Conservation (phyloP, 495 filamentous ascomycete genomes). For the Penicillium odoratum region DNA sequence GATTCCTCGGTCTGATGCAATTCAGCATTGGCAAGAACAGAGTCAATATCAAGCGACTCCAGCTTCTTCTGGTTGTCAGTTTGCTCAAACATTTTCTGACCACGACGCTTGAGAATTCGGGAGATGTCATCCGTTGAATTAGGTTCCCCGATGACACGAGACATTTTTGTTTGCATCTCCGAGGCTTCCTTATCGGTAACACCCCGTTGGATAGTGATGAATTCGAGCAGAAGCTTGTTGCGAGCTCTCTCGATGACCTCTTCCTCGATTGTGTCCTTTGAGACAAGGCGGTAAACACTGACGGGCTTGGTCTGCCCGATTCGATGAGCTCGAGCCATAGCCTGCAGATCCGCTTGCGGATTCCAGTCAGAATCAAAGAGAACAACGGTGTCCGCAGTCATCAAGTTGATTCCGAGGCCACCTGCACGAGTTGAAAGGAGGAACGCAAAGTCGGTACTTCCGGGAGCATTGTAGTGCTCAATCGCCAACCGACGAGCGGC, state of each 20-base stretch:
- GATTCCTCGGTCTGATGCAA: slow-evolving; percentile 90
- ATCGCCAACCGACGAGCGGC: slow-evolving; percentile 85
- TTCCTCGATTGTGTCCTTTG: slow-evolving; percentile 97
- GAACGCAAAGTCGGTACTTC: slow-evolving; percentile 94
- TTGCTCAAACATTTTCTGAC: slow-evolving; percentile 97
- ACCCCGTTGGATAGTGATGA: slow-evolving; percentile 93
- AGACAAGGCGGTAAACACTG: slow-evolving; percentile 90
- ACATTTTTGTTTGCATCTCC: slow-evolving; percentile 71
- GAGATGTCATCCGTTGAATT: slow-evolving; percentile 88
- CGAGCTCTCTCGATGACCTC: slow-evolving; percentile 93
- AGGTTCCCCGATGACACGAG: slow-evolving; percentile 65
- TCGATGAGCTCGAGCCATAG: slow-evolving; percentile 96
- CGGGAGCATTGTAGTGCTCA: slow-evolving; percentile 95
- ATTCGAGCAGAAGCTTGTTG: slow-evolving; percentile 98
- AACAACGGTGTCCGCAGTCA: slow-evolving; percentile 98
- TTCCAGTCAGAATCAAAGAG: slow-evolving; percentile 99
- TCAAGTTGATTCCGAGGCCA: slow-evolving; percentile 95
- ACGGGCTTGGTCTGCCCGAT: slow-evolving; percentile 97
- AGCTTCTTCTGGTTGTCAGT: slow-evolving; percentile 92
- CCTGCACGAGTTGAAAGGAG: slow-evolving; percentile 92
- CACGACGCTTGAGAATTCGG: slow-evolving; percentile 87
- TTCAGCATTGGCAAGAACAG: slow-evolving; percentile 93
- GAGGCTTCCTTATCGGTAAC: slow-evolving; percentile 82
- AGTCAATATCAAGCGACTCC: slow-evolving; percentile 97
- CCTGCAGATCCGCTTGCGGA: slow-evolving; percentile 95